phyloP scores from a whole-genome alignment of 306 rosid genomes.

The Prunus dulcis region DNA sequence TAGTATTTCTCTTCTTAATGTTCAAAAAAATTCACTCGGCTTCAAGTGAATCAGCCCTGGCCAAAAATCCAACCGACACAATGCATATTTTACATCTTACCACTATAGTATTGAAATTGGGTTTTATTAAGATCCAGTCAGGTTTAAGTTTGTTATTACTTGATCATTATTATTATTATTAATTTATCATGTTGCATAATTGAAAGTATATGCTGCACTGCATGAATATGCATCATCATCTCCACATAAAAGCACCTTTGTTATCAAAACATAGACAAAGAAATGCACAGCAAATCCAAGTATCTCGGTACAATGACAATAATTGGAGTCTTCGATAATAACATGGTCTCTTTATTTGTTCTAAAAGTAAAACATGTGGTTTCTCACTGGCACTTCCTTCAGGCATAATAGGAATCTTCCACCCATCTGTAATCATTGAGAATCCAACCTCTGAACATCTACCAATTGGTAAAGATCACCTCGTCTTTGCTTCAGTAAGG shows the following conservation, averaged over 20 bases:
- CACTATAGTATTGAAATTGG: neutral
- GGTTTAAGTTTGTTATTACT: neutral
- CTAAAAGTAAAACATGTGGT: neutral
- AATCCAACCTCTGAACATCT: slow-evolving; percentile 72
- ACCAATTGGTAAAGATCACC: slow-evolving; percentile 97
- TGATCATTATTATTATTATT: neutral
- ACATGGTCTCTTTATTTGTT: neutral
- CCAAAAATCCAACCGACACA: neutral
- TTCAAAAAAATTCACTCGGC: neutral
- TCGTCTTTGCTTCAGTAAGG: slow-evolving; percentile 76
- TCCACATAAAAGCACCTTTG: neutral
- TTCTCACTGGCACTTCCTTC: neutral
- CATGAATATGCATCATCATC: neutral
- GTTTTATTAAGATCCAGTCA: neutral
- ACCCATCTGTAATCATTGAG: slow-evolving; percentile 32
- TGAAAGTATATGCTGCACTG: neutral
- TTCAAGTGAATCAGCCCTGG: neutral
- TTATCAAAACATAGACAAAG: neutral
- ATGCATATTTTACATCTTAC: too few relatives aligned
- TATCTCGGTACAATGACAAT: neutral
- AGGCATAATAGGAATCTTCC: neutral
- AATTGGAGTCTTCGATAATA: neutral
- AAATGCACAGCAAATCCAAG: neutral
- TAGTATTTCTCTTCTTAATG: neutral
- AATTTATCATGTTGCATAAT: neutral